Conservation (phyloP, 805 yeast species). For the Wickerhamomyces sydowiorum region DNA sequence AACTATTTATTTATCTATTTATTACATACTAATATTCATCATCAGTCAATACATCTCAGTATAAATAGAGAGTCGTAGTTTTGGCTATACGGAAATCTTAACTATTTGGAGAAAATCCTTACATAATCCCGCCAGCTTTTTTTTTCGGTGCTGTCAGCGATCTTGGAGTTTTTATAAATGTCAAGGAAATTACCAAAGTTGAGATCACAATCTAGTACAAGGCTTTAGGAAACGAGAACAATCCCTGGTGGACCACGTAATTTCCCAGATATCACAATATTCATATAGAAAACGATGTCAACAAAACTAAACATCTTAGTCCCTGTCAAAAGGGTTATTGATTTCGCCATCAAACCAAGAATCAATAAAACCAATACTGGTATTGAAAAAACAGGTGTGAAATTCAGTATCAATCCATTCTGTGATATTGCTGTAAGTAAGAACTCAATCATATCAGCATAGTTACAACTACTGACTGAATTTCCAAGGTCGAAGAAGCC, state of each 20-base stretch:
- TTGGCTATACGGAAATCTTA: background rate
- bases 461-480: too few species aligned
- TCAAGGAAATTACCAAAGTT: too few species aligned
- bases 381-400: conserved; percentile 77
- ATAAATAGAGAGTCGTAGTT: too few species aligned
- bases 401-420: conserved; percentile 92
- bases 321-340: conserved; percentile 93
- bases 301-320: conserved; percentile 70
- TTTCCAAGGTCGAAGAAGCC: conserved; percentile 68
- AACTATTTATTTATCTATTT: background rate
- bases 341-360: conserved; percentile 89
- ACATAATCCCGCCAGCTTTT: background rate
- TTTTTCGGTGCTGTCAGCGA: background rate
- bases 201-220: too few species aligned
- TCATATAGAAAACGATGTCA: conserved; percentile 21
- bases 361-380: conserved; percentile 82
- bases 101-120: background rate
- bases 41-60: too few species aligned
- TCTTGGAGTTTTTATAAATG: too few species aligned
- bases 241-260: background rate
- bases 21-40: conserved; percentile 4
- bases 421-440: conserved; percentile 78
- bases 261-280: background rate
- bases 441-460: too few species aligned
- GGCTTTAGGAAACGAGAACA: too few species aligned